Evolutionary conservation across 768 basidiomycete genomes (phyloP).

Genomic region (Psilocybe sp.): DNA sequence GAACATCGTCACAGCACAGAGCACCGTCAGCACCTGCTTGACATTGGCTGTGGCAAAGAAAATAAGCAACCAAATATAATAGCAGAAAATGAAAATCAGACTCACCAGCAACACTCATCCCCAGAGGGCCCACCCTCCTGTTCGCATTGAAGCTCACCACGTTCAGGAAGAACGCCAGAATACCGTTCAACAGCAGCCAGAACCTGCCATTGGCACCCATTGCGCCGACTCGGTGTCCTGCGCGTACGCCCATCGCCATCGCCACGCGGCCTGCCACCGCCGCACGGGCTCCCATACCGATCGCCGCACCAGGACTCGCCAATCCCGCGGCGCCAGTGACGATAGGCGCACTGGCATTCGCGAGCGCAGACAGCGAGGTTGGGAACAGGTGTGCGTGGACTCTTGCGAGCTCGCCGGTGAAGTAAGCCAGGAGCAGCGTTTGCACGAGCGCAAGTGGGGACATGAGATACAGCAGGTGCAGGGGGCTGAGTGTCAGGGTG

Average conservation of each 20-base stretch:
- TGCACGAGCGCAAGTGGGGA: slow-evolving; percentile 90
- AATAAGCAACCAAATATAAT: not conserved
- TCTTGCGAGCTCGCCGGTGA: slow-evolving; percentile 74
- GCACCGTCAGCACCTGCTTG: slow-evolving; percentile 90
- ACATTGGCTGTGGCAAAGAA: slow-evolving; percentile 60
- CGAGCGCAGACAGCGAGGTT: too few relatives aligned
- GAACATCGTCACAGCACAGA: slow-evolving; percentile 83
- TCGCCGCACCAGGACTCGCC: too few relatives aligned
- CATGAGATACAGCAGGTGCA: slow-evolving; percentile 87
- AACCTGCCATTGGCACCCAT: slow-evolving; percentile 32
- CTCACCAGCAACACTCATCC: slow-evolving; percentile 88
- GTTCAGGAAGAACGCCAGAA: slow-evolving; percentile 89
- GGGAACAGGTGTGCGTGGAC: slow-evolving; percentile 33
- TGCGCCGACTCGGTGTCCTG: slow-evolving; percentile 17
- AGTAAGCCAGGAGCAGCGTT: slow-evolving; percentile 73
- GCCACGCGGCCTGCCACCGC: not conserved
- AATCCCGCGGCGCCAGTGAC: too few relatives aligned
- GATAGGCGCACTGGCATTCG: too few relatives aligned
- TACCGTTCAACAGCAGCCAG: slow-evolving; percentile 73
- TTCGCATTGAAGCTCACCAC: slow-evolving; percentile 97
- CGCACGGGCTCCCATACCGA: too few relatives aligned
- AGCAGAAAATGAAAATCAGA: slow-evolving; percentile 7
- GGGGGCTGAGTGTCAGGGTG: slow-evolving; percentile 45
- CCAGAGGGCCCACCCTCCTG: slow-evolving; percentile 82
- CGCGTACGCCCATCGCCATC: slow-evolving; percentile 18